Conservation (phyloP, 1,139 yeast species). For the Hansenula sp. region DNA sequence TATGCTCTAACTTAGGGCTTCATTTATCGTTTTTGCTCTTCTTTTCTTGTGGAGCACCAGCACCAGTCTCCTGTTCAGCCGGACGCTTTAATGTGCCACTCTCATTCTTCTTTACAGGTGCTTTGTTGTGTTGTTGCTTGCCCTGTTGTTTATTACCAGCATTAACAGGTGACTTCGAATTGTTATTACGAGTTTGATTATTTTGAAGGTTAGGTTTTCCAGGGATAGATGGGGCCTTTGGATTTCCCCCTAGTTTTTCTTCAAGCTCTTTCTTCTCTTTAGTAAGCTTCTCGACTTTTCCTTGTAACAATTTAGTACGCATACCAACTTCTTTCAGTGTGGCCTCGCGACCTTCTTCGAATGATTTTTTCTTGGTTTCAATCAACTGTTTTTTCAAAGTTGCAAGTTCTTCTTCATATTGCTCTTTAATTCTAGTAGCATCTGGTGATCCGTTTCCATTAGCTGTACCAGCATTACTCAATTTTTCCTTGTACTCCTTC, state of each 20-base stretch:
- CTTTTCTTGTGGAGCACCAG: slow-evolving; percentile 21
- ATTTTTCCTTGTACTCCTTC: slow-evolving; percentile 12
- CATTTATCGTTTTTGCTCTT: slow-evolving; percentile 18
- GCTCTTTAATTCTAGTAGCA: slow-evolving; percentile 13
- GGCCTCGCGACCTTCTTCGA: slow-evolving; percentile 36
- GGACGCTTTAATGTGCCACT: slow-evolving; percentile 14
- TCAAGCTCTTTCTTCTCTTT: slow-evolving; percentile 27
- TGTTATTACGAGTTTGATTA: not conserved
- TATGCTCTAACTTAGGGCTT: not conserved
- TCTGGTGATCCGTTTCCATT: slow-evolving; percentile 1
- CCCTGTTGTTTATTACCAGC: not conserved
- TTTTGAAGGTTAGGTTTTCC: slow-evolving; percentile 3
- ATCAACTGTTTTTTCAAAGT: slow-evolving; percentile 21
- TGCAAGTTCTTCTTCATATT: slow-evolving; percentile 16
- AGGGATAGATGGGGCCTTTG: slow-evolving; percentile 3
- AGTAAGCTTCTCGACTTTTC: slow-evolving; percentile 30
- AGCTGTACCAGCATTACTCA: not conserved
- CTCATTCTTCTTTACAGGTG: slow-evolving; percentile 9
- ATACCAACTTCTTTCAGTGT: slow-evolving; percentile 30
- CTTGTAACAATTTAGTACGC: slow-evolving; percentile 29
- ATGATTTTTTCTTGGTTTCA: slow-evolving; percentile 31
- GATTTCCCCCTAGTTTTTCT: slow-evolving; percentile 13
- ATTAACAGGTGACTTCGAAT: not conserved
- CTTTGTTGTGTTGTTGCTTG: not conserved
- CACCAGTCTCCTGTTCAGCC: slow-evolving; percentile 13